Conservation (phyloP, 176 grass and related monocot genomes). For the Oryza glumipatula region DNA sequence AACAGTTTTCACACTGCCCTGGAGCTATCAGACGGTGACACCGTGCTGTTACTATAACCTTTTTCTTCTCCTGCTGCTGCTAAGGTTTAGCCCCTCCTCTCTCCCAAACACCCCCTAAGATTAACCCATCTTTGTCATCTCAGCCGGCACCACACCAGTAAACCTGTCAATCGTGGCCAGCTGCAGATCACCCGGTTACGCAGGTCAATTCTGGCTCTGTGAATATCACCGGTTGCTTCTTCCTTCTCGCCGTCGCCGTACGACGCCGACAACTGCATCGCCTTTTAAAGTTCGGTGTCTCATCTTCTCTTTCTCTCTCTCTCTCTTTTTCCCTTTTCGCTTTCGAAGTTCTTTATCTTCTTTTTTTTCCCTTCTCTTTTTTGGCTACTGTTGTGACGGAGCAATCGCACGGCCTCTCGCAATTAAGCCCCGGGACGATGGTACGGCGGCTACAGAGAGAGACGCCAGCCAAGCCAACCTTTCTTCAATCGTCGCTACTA, state of each 20-base stretch:
- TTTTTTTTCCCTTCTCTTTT: neutral
- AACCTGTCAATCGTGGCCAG: constrained; percentile 17
- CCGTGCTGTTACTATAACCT: neutral
- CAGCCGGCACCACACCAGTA: constrained; percentile 2
- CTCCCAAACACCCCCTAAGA: neutral
- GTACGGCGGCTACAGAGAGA: constrained; percentile 1
- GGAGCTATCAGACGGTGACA: constrained; percentile 33
- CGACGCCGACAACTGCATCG: constrained; percentile 21
- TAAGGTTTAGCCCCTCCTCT: too few species aligned
- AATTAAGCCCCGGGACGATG: constrained; percentile 27
- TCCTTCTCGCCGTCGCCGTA: neutral
- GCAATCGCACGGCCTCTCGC: constrained; percentile 47
- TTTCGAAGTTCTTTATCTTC: neutral
- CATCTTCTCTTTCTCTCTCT: neutral
- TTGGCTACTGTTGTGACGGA: constrained; percentile 46
- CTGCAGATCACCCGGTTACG: neutral
- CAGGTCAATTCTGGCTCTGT: neutral
- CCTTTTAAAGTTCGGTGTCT: neutral
- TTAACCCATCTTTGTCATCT: neutral
- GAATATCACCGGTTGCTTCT: neutral
- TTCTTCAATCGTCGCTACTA: neutral
- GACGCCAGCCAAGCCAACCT: neutral
- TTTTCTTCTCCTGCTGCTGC: neutral
- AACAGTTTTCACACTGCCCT: constrained; percentile 22
- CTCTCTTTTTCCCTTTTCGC: neutral